Base-by-base conservation (phyloP, 2,329 filamentous ascomycete species). In the Teratosphaeria viscida region DNA sequence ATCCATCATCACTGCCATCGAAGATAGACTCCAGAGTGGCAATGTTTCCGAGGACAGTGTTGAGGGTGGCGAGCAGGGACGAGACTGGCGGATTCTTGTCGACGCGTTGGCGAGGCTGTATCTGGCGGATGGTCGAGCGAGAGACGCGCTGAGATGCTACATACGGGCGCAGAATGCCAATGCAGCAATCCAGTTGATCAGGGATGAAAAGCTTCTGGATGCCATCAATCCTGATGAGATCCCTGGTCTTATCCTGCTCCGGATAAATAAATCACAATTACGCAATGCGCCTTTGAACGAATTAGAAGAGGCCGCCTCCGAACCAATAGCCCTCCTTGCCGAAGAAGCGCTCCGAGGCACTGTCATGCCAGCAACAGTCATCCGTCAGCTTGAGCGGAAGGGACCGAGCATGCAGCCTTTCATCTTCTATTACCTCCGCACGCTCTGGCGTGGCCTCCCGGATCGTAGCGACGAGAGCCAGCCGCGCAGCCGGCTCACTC, bases 91-190 rank as follows among this genome's bases (percentile, higher is more conserved):
- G 27, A 88, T 95, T 61, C 82, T 99, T n/a, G 85, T 91, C 76
- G 90, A 92, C 69, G 85, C 88, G 61, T 78, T 99, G 39, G 92
- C 90, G 0, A 90, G 86, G 69, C 78, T 99, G 16, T 90, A 92
- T 70, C 84, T 96, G 59, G 88, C 89, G 8, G 88, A 86, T 65
- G 89, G 90, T 0, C 85, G 89, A 59, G 86, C 89, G 64, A 82
- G 88, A 59, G 91, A 97, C 70, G 92, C 95, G 1, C 77, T 99
- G 53, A 86, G 84, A 68, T 94, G 88, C 73, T 96, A 95, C 71
- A 95, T 99, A 70, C 86, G 84, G 63, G 82, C 97, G 3, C 91
- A 96, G 70, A 90, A 99, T 74, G 92, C 91, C 0, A 91, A 97
- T 70, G 87, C 88, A 10, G 89, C 90, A 0, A 92, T 99, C 82